Percentiles rank a stretch among this genome's conserved stretches.
Evolutionary conservation across 331 rosid genomes (phyloP).

Genomic region (Quercus lobata): DNA sequence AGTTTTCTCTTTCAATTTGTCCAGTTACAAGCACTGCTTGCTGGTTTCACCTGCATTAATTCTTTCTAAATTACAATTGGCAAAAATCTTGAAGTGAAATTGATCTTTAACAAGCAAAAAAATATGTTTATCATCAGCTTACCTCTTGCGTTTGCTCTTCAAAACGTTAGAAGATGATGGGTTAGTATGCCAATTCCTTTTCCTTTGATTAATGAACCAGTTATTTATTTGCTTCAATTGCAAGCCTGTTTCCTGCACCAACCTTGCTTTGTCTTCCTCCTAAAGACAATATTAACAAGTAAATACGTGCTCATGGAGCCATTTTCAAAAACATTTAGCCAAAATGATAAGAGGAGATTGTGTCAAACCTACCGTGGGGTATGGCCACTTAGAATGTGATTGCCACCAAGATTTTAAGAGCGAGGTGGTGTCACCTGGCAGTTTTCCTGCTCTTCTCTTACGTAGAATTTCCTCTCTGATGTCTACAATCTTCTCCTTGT

Average conservation of each 20-base stretch:
- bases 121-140: neutral
- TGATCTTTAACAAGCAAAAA: neutral
- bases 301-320: neutral
- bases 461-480: conserved; percentile 90
- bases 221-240: conserved; percentile 95
- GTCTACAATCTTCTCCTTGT: conserved; percentile 96
- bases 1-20: neutral
- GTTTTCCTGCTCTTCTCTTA: conserved; percentile 94
- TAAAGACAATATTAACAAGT: conserved; percentile 14
- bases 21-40: conserved; percentile 48
- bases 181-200: conserved; percentile 91
- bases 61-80: conserved; percentile 14
- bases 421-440: conserved; percentile 93
- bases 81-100: neutral
- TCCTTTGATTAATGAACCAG: conserved; percentile 97
- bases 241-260: conserved; percentile 95
- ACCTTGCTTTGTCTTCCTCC: conserved; percentile 96
- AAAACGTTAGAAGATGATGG: conserved; percentile 59
- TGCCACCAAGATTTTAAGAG: conserved; percentile 97
- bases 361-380: conserved; percentile 70
- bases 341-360: neutral
- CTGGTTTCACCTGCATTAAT: conserved; percentile 63
- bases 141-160: conserved; percentile 96
- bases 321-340: neutral
- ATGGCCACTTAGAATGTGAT: conserved; percentile 97